Percentiles rank a stretch among this genome's conserved stretches.
Conservation (phyloP, 1,284 basidiomycete genomes). For the Cryptococcus hybrid region DNA sequence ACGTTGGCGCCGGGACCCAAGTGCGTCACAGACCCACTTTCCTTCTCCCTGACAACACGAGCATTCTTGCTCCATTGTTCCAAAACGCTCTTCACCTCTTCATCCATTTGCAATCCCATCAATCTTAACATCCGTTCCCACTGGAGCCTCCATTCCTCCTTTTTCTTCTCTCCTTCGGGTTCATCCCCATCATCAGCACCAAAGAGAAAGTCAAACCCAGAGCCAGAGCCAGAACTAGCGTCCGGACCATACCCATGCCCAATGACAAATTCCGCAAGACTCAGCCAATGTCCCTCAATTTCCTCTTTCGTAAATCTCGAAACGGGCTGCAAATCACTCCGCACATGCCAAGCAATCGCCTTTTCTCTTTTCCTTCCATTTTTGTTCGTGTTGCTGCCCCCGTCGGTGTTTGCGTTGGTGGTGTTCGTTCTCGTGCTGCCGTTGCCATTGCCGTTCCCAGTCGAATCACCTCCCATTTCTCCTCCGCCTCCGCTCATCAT, state of each 20-base stretch:
- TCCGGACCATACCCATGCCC: too few relatives aligned
- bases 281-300: constrained; percentile 54
- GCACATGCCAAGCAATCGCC: constrained; percentile 25
- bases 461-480: constrained; percentile 6
- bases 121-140: not conserved
- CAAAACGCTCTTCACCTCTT: not conserved
- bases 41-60: too few relatives aligned
- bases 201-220: too few relatives aligned
- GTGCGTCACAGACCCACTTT: too few relatives aligned
- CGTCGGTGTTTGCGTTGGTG: too few relatives aligned
- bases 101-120: not conserved
- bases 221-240: too few relatives aligned
- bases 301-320: constrained; percentile 69
- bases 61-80: not conserved
- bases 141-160: not conserved
- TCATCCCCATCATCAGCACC: not conserved
- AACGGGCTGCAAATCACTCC: constrained; percentile 68
- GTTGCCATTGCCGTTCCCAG: too few relatives aligned
- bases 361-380: not conserved
- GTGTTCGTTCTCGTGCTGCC: too few relatives aligned
- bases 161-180: not conserved
- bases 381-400: not conserved
- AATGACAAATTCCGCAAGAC: constrained; percentile 31
- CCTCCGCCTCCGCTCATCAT: not conserved
- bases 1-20: too few relatives aligned